A percentile compares a stretch with the other conserved stretches of the same genome.
phyloP scores from a whole-genome alignment of 2,329 filamentous ascomycete genomes.

The Hymenoscyphus salicellus region DNA sequence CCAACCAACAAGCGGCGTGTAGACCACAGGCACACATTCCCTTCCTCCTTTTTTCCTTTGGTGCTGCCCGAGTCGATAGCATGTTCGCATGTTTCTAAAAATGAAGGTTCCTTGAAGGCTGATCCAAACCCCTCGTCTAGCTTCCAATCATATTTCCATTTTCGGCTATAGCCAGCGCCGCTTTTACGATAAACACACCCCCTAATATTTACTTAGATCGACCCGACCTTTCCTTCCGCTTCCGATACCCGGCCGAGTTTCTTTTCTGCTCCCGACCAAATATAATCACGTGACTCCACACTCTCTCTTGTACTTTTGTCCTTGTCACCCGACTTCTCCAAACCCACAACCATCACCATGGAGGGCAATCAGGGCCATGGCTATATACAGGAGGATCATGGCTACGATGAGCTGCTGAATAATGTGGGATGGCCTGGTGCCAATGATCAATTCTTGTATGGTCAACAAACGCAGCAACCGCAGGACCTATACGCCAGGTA shows the following conservation, averaged over 20 bases:
- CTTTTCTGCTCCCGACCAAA: slow-evolving; percentile 6
- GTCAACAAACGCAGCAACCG: slow-evolving; percentile 20
- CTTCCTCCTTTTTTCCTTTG: neutral
- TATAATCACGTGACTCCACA: neutral
- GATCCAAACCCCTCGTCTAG: slow-evolving; percentile 33
- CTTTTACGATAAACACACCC: neutral
- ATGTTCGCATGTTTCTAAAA: neutral
- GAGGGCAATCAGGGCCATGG: slow-evolving; percentile 30
- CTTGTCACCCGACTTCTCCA: neutral
- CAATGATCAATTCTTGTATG: slow-evolving; percentile 26
- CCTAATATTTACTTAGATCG: neutral
- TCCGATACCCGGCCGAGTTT: slow-evolving; percentile 4
- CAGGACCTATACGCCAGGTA: slow-evolving; percentile 2
- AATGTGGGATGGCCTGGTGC: slow-evolving; percentile 26
- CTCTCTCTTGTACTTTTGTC: neutral
- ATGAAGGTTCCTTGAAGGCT: slow-evolving; percentile 18
- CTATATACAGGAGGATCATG: slow-evolving; percentile 29
- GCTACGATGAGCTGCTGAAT: slow-evolving; percentile 32
- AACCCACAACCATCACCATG: slow-evolving; percentile 21
- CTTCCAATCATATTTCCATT: neutral
- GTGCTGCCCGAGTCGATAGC: neutral
- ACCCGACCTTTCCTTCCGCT: neutral
- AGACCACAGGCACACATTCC: neutral
- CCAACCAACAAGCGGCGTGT: neutral
- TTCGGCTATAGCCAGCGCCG: neutral